Conservation (phyloP, 2,329 filamentous ascomycete genomes). For the Pseudogymnoascus pannorum region DNA sequence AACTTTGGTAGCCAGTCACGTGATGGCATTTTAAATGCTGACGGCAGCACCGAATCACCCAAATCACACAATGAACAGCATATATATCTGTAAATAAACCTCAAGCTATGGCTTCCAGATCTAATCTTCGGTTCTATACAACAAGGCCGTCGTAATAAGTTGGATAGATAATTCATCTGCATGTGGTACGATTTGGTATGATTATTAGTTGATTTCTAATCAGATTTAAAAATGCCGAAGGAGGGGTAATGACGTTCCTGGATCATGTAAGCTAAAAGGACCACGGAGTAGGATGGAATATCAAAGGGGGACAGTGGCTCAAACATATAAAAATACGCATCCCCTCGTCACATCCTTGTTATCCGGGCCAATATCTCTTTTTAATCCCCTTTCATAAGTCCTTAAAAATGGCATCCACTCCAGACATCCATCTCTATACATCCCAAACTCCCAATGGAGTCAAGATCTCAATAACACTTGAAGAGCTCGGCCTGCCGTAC, state of each 20-base stretch:
- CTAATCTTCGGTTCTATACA: background rate
- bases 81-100: background rate
- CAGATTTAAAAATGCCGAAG: background rate
- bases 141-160: no score
- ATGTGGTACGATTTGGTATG: background rate
- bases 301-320: background rate
- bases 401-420: conserved; percentile 35
- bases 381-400: conserved; percentile 17
- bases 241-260: conserved; percentile 1
- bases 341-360: background rate
- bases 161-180: background rate
- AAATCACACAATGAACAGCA: background rate
- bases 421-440: conserved; percentile 42
- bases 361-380: background rate
- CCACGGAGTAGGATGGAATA: background rate
- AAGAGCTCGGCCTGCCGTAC: conserved; percentile 80
- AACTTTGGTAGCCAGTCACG: background rate
- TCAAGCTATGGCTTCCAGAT: background rate
- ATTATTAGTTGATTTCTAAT: background rate
- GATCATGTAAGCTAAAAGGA: background rate
- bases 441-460: conserved; percentile 80
- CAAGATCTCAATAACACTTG: conserved; percentile 79
- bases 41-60: background rate
- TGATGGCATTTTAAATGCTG: background rate
- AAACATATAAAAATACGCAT: background rate